Conservation (phyloP, 495 filamentous ascomycete species). For the Gamarada debralockiae region DNA sequence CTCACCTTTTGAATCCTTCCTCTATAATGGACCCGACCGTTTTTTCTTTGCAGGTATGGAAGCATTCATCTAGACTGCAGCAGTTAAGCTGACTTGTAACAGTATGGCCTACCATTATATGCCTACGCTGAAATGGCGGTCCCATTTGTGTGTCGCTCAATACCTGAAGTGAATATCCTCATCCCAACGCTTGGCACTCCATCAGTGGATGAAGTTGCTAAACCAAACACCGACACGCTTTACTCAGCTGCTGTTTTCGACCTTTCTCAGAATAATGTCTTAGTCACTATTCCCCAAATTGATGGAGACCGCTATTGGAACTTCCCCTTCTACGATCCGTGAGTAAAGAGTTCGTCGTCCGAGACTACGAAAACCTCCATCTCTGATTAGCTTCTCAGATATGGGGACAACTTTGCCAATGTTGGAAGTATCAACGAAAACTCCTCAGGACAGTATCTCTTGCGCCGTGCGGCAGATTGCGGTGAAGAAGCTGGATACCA, state of each 20-base stretch:
- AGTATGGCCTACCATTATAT: constrained; percentile 6
- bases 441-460: neutral
- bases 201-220: neutral
- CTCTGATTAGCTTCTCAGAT: constrained; percentile 1
- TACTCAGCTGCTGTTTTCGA: constrained; percentile 1
- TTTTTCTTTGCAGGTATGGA: constrained; percentile 1
- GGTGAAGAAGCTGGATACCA: neutral
- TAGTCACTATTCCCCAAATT: neutral
- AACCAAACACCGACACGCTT: constrained; percentile 3
- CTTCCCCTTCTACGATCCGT: constrained; percentile 5
- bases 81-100: neutral
- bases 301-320: constrained; percentile 1
- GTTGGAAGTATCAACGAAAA: neutral
- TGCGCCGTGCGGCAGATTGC: neutral
- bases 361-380: neutral
- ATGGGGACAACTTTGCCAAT: constrained; percentile 7
- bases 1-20: too few relatives aligned
- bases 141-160: neutral
- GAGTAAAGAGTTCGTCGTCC: neutral
- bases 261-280: neutral
- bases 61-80: neutral
- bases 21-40: constrained; percentile 3
- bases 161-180: neutral
- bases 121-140: neutral
- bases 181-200: neutral